Percentiles rank a stretch among this genome's conserved stretches.
phyloP scores from a whole-genome alignment of 2,329 filamentous ascomycete species.

The Grosmannia huntii region DNA sequence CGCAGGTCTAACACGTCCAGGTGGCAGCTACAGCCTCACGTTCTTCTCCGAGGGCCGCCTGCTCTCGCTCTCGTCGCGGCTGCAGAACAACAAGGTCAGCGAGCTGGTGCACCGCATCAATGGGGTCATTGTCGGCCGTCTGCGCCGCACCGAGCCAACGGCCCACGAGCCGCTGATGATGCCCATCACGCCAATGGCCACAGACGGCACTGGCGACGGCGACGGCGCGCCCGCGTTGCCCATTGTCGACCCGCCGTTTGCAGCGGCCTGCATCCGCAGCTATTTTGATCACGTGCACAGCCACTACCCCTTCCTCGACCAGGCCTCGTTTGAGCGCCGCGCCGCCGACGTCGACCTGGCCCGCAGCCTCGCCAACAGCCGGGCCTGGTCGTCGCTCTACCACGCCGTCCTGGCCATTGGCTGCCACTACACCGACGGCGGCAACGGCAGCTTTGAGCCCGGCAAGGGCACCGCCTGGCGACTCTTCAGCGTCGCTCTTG shows the following conservation, averaged over 20 bases:
- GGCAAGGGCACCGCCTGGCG: constrained; percentile 26
- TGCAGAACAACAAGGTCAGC: constrained; percentile 18
- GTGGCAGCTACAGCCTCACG: constrained; percentile 16
- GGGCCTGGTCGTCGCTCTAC: constrained; percentile 25
- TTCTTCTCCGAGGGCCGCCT: constrained; percentile 20
- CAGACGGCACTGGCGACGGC: not conserved
- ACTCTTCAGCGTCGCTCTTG: constrained; percentile 24
- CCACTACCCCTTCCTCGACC: constrained; percentile 27
- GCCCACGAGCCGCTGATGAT: not conserved
- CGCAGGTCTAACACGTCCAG: constrained; percentile 7
- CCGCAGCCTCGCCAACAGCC: constrained; percentile 15
- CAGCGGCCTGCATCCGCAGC: constrained; percentile 10
- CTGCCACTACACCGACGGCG: constrained; percentile 16
- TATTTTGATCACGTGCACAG: constrained; percentile 28
- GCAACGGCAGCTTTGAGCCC: constrained; percentile 23
- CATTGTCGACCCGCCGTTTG: constrained; percentile 1
- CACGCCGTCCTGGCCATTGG: constrained; percentile 25
- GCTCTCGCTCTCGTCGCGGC: constrained; percentile 15
- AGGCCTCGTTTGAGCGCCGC: constrained; percentile 20
- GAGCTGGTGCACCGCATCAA: constrained; percentile 18
- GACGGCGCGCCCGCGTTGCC: not conserved
- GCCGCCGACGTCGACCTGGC: constrained; percentile 16
- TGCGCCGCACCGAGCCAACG: constrained; percentile 5
- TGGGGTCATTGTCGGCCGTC: constrained; percentile 11
- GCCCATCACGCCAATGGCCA: not conserved